phyloP scores from a whole-genome alignment of 306 rosid genomes.

The Vachellia pachyceras region DNA sequence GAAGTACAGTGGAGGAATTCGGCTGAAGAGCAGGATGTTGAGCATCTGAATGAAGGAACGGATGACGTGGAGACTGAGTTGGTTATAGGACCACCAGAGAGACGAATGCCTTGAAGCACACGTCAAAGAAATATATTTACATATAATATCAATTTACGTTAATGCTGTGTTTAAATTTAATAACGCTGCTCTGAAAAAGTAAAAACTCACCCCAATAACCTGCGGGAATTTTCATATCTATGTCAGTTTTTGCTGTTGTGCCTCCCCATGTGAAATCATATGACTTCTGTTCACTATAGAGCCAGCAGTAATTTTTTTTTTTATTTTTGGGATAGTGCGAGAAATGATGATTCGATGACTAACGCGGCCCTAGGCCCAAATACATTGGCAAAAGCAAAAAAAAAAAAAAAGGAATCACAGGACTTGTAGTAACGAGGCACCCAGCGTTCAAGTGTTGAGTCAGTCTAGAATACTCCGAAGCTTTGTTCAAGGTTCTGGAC shows the following conservation, averaged over 20 bases:
- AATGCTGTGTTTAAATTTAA: neutral
- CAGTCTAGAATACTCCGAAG: neutral
- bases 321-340: too few relatives aligned
- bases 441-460: neutral
- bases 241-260: neutral
- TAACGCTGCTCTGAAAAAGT: neutral
- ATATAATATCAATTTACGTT: neutral
- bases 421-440: too few relatives aligned
- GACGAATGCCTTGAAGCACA: constrained; percentile 35
- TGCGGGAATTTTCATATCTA: neutral
- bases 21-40: constrained; percentile 25
- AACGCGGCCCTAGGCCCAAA: too few relatives aligned
- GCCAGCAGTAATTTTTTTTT: neutral
- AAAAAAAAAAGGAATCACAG: too few relatives aligned
- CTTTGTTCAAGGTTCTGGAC: neutral
- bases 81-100: constrained; percentile 73
- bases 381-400: too few relatives aligned
- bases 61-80: constrained; percentile 78
- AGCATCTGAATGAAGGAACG: neutral
- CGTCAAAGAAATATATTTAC: neutral
- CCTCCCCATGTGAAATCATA: neutral
- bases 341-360: too few relatives aligned
- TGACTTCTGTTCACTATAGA: neutral
- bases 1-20: neutral
- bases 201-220: neutral